Base-by-base conservation (phyloP, 1,284 basidiomycete genomes). In the Ceratobasidium sp. region DNA sequence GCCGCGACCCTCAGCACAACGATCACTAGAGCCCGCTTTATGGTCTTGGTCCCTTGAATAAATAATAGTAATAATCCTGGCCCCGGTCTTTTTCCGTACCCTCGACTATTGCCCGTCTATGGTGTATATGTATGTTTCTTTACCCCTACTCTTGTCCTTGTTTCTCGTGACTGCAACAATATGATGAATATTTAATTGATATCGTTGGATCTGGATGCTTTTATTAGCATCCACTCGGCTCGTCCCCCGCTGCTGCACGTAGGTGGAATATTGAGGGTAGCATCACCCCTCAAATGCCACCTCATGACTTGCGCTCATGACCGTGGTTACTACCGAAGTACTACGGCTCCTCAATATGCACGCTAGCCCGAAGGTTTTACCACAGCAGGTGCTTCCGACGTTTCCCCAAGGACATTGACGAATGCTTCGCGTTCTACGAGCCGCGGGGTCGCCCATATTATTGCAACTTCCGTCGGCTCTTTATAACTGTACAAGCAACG, bases 171-270 rank as follows among this genome's bases (percentile, higher is more conserved):
- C 22, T 60, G 54, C 59, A 71, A n/a, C n/a, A n/a, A 9, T 24
- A 36, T 29, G 17, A 51, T 60, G 44, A 60, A 69, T 19, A 19
- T 17, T 22, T 71, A 71, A 71, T 71, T 44, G 53, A 50, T 22
- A 8, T 24, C 29, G 44, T 47, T 50, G 19, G 22, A 60, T 60
- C 36, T 15, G 8, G 31, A 56, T 11, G 53, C 11, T 41, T 41
- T 41, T 41, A 11, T 11, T 11, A 11, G 11, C 36, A 41, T 41
- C 36, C 36, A 41, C 36, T 41, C 36, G 36, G 36, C 36, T 41
- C 36, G 36, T 41, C 6, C 36, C 36, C 36, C 36, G 36, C 11
- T 11, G 36, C 36, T 41, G 36, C 36, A 41, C 36, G 4, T 41
- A 11, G 6, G 36, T 41, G 36, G 36, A 41, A 41, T 41, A 24